Evolutionary conservation across 441 rosid species (phyloP).

Genomic region (Daphne laureola): DNA sequence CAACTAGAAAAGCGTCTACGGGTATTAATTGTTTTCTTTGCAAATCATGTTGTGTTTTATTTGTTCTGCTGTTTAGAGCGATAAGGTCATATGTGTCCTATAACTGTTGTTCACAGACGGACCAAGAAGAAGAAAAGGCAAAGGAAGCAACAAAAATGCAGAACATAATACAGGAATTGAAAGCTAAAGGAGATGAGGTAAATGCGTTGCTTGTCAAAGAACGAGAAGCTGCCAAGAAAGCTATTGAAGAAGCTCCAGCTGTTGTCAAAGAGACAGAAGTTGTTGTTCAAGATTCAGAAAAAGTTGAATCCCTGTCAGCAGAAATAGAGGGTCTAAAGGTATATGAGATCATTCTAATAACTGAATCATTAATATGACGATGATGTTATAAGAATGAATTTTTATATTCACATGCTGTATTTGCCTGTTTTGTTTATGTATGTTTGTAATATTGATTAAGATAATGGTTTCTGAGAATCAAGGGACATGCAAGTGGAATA

Average conservation of each 20-base stretch:
- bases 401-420: too few relatives aligned
- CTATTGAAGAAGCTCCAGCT: constrained; percentile 89
- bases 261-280: constrained; percentile 83
- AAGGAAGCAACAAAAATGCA: constrained; percentile 74
- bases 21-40: constrained; percentile 30
- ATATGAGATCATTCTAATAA: constrained; percentile 11
- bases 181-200: constrained; percentile 69
- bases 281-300: constrained; percentile 81
- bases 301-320: constrained; percentile 60
- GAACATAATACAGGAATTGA: constrained; percentile 61
- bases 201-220: constrained; percentile 60
- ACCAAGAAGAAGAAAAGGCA: constrained; percentile 82
- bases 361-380: not conserved
- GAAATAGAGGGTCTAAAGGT: constrained; percentile 86
- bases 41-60: constrained; percentile 4
- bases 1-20: constrained; percentile 90
- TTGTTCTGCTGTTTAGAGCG: constrained; percentile 8
- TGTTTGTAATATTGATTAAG: too few relatives aligned
- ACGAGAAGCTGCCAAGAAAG: constrained; percentile 67
- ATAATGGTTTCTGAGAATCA: too few relatives aligned
- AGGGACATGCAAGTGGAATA: too few relatives aligned
- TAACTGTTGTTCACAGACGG: constrained; percentile 41
- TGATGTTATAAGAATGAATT: too few relatives aligned
- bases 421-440: too few relatives aligned
- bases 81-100: constrained; percentile 21